Base-by-base conservation (phyloP, 352 stramenopile species). In the Phytophthora citricola region DNA sequence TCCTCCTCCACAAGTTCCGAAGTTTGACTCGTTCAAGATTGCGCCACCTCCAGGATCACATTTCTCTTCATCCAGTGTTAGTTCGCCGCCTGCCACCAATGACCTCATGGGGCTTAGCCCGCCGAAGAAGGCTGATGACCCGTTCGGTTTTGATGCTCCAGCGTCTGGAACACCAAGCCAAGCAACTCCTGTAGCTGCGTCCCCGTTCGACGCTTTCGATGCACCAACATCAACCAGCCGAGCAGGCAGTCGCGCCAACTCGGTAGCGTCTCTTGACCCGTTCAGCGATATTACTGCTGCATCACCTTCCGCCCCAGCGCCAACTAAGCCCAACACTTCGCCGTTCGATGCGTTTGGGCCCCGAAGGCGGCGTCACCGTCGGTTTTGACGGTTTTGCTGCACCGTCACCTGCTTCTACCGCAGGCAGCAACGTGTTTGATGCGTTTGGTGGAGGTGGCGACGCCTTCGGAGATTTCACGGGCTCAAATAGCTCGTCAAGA, bases 101-200 rank as follows among this genome's bases (percentile, higher is more conserved):
- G 82, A 92, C 70, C 86, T 93, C 20, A 80, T 94, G 68, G 85
- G 79, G 31, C 81, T 91, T 32, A 89, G 81, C 36, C 72, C 86
- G 8, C 55, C 66, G 27, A 80, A 79, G 43, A 66, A 71, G 60
- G 51, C 55, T 15, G 45, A 76, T 11, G 79, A 89, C 34, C 83
- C 76, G 11, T 92, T 89, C 47, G 74, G 73, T 3, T 89, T 93
- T 55, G 75, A 87, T 14, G 55, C 78, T 3, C 64, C 81, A 43
- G 49, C 69, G 15, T 41, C 36, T 41, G 54, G 58, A 43, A 64
- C 43, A 44, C 15, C 48, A 10, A 76, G 39, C 36, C 63, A 54
- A 4, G 43, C 57, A 47, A 20, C 51, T 22, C 32, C 67, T 17
- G 45, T 47, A 39, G 47, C 65, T n/a, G 63, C 76, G 11, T 83